Evolutionary conservation across 495 filamentous ascomycete species (phyloP).

Genomic region (Penicilliopsis zonata): DNA sequence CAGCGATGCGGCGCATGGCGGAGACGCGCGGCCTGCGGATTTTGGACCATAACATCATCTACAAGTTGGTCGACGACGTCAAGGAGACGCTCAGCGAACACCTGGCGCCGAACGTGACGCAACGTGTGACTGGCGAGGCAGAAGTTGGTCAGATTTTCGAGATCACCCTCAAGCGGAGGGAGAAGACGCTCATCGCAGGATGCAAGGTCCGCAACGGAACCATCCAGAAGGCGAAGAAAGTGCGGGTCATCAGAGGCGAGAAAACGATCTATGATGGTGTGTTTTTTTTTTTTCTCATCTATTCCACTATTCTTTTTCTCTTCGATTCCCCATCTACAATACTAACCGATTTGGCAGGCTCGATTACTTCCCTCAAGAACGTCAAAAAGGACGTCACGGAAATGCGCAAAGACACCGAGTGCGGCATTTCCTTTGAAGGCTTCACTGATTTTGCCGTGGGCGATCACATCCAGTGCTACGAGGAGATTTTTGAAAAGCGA

Average conservation of each 20-base stretch:
- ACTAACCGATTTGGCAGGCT: constrained; percentile 34
- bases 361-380: constrained; percentile 71
- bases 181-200: constrained; percentile 65
- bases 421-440: constrained; percentile 73
- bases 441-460: constrained; percentile 71
- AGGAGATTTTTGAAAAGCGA: constrained; percentile 65
- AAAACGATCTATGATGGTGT: constrained; percentile 70
- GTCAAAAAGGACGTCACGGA: constrained; percentile 82
- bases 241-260: constrained; percentile 58
- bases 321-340: too few species aligned
- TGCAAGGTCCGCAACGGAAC: constrained; percentile 78
- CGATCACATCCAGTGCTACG: constrained; percentile 78
- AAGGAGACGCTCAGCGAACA: constrained; percentile 52
- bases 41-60: constrained; percentile 84
- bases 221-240: constrained; percentile 46
- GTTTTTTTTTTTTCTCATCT: constrained; percentile 12
- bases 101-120: constrained; percentile 50
- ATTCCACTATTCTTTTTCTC: not conserved
- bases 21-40: constrained; percentile 58
- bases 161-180: constrained; percentile 62
- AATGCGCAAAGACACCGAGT: constrained; percentile 85
- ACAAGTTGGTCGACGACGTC: constrained; percentile 77
- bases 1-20: constrained; percentile 56
- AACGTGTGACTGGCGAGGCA: constrained; percentile 72
- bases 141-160: constrained; percentile 74